Base-by-base conservation (phyloP, 345 rosid species). In the Eutrema yunnanense region DNA sequence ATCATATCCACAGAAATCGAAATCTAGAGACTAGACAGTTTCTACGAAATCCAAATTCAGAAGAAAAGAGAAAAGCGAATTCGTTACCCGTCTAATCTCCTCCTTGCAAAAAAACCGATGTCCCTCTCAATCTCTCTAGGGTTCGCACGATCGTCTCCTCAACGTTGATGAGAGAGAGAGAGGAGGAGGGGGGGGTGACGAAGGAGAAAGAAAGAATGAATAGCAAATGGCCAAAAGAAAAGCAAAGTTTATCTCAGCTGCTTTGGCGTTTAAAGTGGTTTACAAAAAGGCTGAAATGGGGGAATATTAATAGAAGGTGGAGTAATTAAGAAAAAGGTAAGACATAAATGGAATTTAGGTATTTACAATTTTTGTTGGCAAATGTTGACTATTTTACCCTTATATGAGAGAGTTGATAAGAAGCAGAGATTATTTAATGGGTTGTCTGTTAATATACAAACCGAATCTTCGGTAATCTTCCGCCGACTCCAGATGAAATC, bases 121-220 rank as follows among this genome's bases (percentile, higher is more conserved):
- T 65, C 67, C 61, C 72, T 70, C 76, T 71, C 72, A 70, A 76
- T 37, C 75, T 72, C 73, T 67, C 60, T 0, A 60, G 8, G 69
- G 19, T 47, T 69, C 67, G 72, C 22, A 50, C 10, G 78, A 67
- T 67, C 67, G 64, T 42, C 60, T 58, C 61, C 62, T 50, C 62
- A 8, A 52, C 57, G 71, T 47, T 58, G 70, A 42, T 27, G 62
- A 69, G 65, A 68, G 67, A 67, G 69, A 60, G 69, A n/a, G n/a
- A n/a, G n/a, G 67, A 6, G 57, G 48, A 22, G 6, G 41, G 59
- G 80, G 58, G 48, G 67, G 74, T 68, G 78, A 68, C 71, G 67
- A 53, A 6, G 65, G 29, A 53, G 70, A 29, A 63, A 42, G 27
- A 40, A 61, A 16, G 54, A 49, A 43, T 2, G 11, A 42, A 42